Base-by-base conservation (phyloP, 805 yeast genomes). In the Suhomyces xylopsoci region DNA sequence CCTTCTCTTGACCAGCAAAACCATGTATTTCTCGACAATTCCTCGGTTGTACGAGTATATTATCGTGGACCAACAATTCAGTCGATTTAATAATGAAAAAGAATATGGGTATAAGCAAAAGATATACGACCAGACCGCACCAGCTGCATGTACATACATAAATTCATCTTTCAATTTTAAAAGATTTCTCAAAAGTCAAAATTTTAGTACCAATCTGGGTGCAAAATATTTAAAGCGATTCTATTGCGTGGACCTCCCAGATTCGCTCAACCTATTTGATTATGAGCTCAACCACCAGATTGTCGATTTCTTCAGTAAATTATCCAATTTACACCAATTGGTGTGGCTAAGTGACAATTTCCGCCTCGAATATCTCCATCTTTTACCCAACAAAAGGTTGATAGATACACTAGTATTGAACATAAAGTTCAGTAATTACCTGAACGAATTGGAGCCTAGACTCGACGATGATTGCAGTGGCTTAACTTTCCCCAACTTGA, bases 131-230 rank as follows among this genome's bases (percentile, higher is more conserved):
- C 26, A 8, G 17, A 7, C 15, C 8, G 47, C 34, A 3, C 10
- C 34, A n/a, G 12, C 51, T 20, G 56, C 65, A 6, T 60, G 67
- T 45, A 51, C 73, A 2, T 75, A 65, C 54, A 67, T 77, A 51
- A 75, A 72, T 49, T 66, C 71, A 53, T 63, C 70, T 12, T 74
- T 70, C 62, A 76, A 69, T 49, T 66, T 79, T 48, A 74, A 75
- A 56, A 63, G 61, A 44, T 71, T 77, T 42, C 57, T 76, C 45
- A 54, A 54, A 17, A 42, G 55, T 12, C 28, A 44, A 25, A 36
- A 30, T 22, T 28, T 32, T 40, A 36, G 40, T 41, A 41, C 41
- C 26, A 48, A 32, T 41, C 22, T 20, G 7, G 20, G 17, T 30
- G 14, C 9, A 26, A 57, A 58, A 7, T 47, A 26, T 8, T 61